Evolutionary conservation across 1,139 yeast genomes (phyloP).

Genomic region (Blastobotrys elegans): DNA sequence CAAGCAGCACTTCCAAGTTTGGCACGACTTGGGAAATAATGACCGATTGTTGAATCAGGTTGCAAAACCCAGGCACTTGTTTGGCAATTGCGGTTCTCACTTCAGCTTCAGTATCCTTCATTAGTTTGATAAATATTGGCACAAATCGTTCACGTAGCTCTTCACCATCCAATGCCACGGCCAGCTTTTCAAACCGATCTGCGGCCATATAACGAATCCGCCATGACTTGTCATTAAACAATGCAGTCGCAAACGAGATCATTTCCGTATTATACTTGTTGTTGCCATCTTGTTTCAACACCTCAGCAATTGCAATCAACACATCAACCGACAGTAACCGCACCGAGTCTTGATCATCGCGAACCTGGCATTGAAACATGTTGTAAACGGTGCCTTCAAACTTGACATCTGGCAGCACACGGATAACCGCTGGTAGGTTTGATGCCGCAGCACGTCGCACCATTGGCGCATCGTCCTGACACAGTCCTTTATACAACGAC

Average conservation of each 20-base stretch:
- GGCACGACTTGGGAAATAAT: slow-evolving; percentile 75
- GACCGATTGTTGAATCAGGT: slow-evolving; percentile 38
- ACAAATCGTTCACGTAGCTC: slow-evolving; percentile 54
- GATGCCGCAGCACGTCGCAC: slow-evolving; percentile 93
- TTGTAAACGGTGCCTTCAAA: slow-evolving; percentile 47
- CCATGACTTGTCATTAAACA: slow-evolving; percentile 92
- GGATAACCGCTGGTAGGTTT: slow-evolving; percentile 68
- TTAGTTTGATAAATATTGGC: slow-evolving; percentile 65
- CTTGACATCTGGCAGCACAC: slow-evolving; percentile 44
- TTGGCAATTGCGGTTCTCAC: slow-evolving; percentile 92
- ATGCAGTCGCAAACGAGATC: slow-evolving; percentile 45
- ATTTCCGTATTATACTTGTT: slow-evolving; percentile 31
- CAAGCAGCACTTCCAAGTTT: slow-evolving; percentile 73
- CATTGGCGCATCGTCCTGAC: slow-evolving; percentile 95
- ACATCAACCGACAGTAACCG: slow-evolving; percentile 86
- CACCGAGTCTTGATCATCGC: slow-evolving; percentile 93
- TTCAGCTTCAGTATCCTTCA: slow-evolving; percentile 94
- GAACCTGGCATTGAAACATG: slow-evolving; percentile 75
- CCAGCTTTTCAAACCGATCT: slow-evolving; percentile 75
- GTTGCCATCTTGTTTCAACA: slow-evolving; percentile 28
- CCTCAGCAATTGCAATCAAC: slow-evolving; percentile 49
- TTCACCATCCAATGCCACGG: slow-evolving; percentile 55
- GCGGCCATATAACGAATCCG: slow-evolving; percentile 98
- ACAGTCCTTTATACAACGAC: slow-evolving; percentile 60
- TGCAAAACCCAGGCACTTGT: slow-evolving; percentile 78